Evolutionary conservation across 192 early-diverging fungal genomes (phyloP).

Genomic region (Linnemannia exigua): DNA sequence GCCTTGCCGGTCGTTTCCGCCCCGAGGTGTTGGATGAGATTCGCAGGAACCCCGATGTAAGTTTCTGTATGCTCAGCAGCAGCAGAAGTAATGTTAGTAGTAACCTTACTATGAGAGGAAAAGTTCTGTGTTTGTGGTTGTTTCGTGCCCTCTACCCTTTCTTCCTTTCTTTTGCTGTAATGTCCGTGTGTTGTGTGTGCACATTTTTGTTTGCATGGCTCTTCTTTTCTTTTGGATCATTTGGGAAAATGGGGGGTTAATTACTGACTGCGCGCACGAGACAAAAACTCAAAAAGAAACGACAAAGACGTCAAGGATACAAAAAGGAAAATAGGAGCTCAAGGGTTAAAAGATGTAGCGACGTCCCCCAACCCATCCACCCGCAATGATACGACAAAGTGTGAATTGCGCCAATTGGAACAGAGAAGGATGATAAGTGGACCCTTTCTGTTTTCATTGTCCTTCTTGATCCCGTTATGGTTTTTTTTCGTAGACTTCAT

Average conservation of each 20-base stretch:
- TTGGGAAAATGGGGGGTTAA: neutral
- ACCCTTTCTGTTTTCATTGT: neutral
- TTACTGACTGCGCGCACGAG: neutral
- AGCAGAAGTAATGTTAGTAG: too few relatives aligned
- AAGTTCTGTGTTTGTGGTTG: neutral
- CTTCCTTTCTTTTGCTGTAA: neutral
- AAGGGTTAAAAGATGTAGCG: neutral
- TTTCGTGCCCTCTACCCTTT: neutral
- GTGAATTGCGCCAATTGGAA: too few relatives aligned
- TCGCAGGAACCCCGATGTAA: slow-evolving; percentile 60
- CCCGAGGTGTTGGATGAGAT: slow-evolving; percentile 73
- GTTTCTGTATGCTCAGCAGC: slow-evolving; percentile 4
- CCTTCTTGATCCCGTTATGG: neutral
- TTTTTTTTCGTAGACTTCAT: neutral
- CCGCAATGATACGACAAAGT: neutral
- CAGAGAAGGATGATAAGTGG: neutral
- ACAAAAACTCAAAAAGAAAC: neutral
- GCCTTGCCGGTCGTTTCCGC: slow-evolving; percentile 75
- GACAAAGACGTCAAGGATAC: neutral
- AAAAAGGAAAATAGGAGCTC: neutral
- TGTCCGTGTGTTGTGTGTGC: neutral
- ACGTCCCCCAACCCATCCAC: neutral
- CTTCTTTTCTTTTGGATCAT: neutral
- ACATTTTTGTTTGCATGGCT: neutral
- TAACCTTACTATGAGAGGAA: neutral